Percentiles rank a stretch among this genome's conserved stretches.
phyloP scores from a whole-genome alignment of 345 rosid genomes.

The Gossypium rotundifolium region DNA sequence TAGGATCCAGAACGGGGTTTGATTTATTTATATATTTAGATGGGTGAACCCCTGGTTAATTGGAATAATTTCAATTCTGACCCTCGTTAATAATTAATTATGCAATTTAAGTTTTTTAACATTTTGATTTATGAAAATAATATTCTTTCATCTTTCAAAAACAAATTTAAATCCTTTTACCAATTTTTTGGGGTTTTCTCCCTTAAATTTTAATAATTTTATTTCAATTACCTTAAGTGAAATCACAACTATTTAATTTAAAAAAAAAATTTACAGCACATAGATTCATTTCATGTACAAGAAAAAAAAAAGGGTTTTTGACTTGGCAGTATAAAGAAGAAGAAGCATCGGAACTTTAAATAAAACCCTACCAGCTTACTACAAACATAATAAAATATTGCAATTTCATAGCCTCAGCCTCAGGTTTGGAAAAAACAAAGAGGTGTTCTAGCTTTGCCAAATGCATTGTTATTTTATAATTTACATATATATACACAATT shows the following conservation, averaged over 20 bases:
- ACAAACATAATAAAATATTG: neutral
- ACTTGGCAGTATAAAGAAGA: neutral
- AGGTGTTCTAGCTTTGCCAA: neutral
- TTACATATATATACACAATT: neutral
- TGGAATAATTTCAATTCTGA: too few relatives aligned
- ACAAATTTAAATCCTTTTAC: too few relatives aligned
- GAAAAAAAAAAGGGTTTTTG: neutral
- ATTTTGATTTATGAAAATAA: too few relatives aligned
- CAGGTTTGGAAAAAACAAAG: neutral
- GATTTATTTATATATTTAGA: neutral
- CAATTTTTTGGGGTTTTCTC: too few relatives aligned
- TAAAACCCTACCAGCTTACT: neutral
- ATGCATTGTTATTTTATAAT: neutral
- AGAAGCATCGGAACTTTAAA: neutral
- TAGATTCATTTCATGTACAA: neutral
- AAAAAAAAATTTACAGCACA: neutral
- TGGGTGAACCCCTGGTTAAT: too few relatives aligned
- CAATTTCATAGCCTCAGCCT: neutral
- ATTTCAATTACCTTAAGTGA: too few relatives aligned
- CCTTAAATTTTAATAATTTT: too few relatives aligned
- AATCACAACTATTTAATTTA: neutral
- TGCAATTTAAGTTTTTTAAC: too few relatives aligned
- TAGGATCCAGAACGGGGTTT: too few relatives aligned
- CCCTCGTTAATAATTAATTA: too few relatives aligned
- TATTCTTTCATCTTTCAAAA: too few relatives aligned